Evolutionary conservation across 1,284 basidiomycete species (phyloP).

Genomic region (Melanopsichium pennsylvanicum): DNA sequence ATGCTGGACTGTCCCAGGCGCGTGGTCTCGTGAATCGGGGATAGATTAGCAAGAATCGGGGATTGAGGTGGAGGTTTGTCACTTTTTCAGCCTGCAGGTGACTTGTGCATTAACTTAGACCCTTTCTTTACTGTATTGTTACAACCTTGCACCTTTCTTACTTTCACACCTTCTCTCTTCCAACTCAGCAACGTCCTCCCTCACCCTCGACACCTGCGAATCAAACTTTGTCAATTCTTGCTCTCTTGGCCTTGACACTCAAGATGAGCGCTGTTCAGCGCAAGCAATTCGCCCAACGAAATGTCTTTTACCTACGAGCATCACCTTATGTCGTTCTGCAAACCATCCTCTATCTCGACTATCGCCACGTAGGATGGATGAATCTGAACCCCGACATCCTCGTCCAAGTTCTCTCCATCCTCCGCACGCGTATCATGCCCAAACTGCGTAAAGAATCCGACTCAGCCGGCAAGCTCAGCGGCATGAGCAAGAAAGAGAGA

Average conservation of each 20-base stretch:
- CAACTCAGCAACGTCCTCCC: too few species aligned
- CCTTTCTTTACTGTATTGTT: background rate
- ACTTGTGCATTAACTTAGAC: background rate
- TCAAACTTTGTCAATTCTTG: too few species aligned
- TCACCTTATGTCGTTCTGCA: constrained; percentile 65
- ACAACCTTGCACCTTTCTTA: background rate
- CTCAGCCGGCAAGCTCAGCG: constrained; percentile 54
- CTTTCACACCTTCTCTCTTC: background rate
- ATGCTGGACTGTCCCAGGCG: too few species aligned
- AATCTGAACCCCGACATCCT: constrained; percentile 53
- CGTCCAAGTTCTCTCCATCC: constrained; percentile 54
- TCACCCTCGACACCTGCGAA: too few species aligned
- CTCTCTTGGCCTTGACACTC: too few species aligned
- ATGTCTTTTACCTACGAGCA: constrained; percentile 66
- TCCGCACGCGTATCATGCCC: constrained; percentile 62
- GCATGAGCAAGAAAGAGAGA: constrained; percentile 59
- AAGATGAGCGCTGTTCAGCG: constrained; percentile 20
- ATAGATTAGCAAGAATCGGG: too few species aligned
- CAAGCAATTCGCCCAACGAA: constrained; percentile 58
- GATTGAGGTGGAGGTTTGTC: constrained; percentile 19
- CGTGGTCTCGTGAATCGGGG: constrained; percentile 5
- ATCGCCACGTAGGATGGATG: constrained; percentile 66
- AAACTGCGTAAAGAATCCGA: constrained; percentile 62
- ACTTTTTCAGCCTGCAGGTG: background rate
- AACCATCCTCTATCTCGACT: constrained; percentile 66